Conservation (phyloP, 352 stramenopile species). For the Phytophthora sojae region DNA sequence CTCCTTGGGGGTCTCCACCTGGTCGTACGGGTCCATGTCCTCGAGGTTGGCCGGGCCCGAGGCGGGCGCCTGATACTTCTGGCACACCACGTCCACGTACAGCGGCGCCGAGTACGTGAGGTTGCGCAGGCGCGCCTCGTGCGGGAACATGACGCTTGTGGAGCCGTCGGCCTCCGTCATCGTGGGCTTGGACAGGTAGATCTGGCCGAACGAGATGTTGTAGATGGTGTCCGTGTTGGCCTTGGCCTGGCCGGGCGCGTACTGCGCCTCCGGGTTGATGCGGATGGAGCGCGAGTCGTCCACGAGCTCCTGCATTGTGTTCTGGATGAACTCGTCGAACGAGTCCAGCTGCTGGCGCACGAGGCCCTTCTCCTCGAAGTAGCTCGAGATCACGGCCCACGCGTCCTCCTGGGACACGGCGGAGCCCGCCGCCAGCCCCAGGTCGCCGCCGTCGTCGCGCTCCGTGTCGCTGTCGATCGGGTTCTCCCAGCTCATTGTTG, state of each 20-base stretch:
- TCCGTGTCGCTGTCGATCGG: slow-evolving; percentile 70
- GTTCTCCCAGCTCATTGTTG: slow-evolving; percentile 75
- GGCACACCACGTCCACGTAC: slow-evolving; percentile 98
- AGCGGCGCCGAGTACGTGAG: slow-evolving; percentile 99
- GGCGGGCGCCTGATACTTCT: slow-evolving; percentile 83
- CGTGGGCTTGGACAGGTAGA: slow-evolving; percentile 98
- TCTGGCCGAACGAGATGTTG: slow-evolving; percentile 98
- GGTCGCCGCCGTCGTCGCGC: slow-evolving; percentile 46
- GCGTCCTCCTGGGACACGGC: slow-evolving; percentile 98
- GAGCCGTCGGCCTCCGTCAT: slow-evolving; percentile 97
- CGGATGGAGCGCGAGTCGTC: slow-evolving; percentile 97
- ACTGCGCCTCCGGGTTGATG: slow-evolving; percentile 97
- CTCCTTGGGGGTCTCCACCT: slow-evolving; percentile 91
- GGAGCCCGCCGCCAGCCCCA: slow-evolving; percentile 66
- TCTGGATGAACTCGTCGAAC: slow-evolving; percentile 99
- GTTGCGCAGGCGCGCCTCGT: slow-evolving; percentile 98
- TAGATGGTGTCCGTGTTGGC: slow-evolving; percentile 92
- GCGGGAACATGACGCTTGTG: slow-evolving; percentile 98
- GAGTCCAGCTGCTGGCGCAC: slow-evolving; percentile 99
- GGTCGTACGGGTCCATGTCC: slow-evolving; percentile 89
- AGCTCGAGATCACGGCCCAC: slow-evolving; percentile 99
- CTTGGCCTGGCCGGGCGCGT: slow-evolving; percentile 95
- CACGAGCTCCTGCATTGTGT: slow-evolving; percentile 99
- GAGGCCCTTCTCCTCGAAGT: slow-evolving; percentile 99
- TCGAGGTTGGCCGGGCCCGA: slow-evolving; percentile 79